Percentiles rank a stretch among this genome's conserved stretches.
Evolutionary conservation across 2,329 filamentous ascomycete species (phyloP).

Genomic region (Xylaria sp.): DNA sequence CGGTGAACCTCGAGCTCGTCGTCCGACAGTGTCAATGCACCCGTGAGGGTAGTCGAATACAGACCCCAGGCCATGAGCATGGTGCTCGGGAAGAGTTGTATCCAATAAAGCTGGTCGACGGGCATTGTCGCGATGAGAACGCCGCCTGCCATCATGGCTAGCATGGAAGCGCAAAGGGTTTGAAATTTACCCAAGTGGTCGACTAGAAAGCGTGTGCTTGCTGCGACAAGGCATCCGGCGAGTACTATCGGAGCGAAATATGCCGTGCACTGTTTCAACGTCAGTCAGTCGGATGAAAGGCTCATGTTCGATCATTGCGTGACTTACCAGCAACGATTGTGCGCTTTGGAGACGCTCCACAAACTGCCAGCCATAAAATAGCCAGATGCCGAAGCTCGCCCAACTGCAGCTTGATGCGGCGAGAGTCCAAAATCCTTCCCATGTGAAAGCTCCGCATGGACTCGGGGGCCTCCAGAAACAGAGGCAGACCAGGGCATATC

Average conservation of each 20-base stretch:
- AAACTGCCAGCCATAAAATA: slow-evolving; percentile 39
- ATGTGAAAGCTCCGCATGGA: slow-evolving; percentile 41
- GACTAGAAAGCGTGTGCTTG: slow-evolving; percentile 28
- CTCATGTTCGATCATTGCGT: not conserved
- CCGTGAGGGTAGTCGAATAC: slow-evolving; percentile 62
- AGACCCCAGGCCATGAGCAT: slow-evolving; percentile 58
- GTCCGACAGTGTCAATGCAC: slow-evolving; percentile 55
- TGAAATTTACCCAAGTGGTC: slow-evolving; percentile 26
- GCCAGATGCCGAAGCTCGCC: slow-evolving; percentile 38
- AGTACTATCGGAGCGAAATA: slow-evolving; percentile 26
- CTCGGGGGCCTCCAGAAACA: slow-evolving; percentile 42
- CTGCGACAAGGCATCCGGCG: slow-evolving; percentile 26
- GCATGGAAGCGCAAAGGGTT: slow-evolving; percentile 42
- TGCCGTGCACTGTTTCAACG: slow-evolving; percentile 25
- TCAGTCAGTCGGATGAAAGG: slow-evolving; percentile 11
- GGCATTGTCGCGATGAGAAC: slow-evolving; percentile 45
- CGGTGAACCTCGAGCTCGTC: slow-evolving; percentile 39
- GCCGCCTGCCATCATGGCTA: slow-evolving; percentile 40
- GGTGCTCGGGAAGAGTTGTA: slow-evolving; percentile 53
- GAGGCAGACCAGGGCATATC: slow-evolving; percentile 53
- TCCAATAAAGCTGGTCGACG: slow-evolving; percentile 57
- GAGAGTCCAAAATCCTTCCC: slow-evolving; percentile 42
- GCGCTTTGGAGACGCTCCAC: slow-evolving; percentile 31
- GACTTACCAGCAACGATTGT: slow-evolving; percentile 31
- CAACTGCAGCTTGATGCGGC: slow-evolving; percentile 39